A percentile compares a stretch with the other conserved stretches of the same genome.
Evolutionary conservation across 768 basidiomycete genomes (phyloP).

Genomic region (Calocybe cyanea): DNA sequence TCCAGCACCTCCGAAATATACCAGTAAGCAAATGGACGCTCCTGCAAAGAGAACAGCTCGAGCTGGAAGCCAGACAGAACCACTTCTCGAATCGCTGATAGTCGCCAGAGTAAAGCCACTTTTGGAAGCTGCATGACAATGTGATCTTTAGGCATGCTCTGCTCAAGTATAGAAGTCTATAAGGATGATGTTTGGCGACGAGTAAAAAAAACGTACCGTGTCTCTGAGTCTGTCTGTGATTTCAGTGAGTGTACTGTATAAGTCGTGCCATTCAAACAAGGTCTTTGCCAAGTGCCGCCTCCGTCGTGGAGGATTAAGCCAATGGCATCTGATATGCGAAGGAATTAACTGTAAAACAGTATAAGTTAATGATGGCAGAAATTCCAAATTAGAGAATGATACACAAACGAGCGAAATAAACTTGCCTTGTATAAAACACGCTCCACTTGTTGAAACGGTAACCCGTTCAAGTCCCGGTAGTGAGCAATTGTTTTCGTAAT

Average conservation of each 20-base stretch:
- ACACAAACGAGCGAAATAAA: conserved; percentile 7
- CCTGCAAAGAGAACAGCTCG: conserved; percentile 65
- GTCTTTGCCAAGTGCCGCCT: conserved; percentile 63
- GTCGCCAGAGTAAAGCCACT: conserved; percentile 53
- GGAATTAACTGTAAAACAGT: conserved; percentile 46
- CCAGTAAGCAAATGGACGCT: conserved; percentile 76
- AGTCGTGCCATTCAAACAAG: conserved; percentile 59
- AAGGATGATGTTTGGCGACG: neutral
- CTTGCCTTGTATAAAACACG: conserved; percentile 38
- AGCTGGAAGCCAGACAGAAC: conserved; percentile 75
- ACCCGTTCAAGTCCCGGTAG: conserved; percentile 32
- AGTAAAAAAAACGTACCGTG: conserved; percentile 21
- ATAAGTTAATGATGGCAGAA: conserved; percentile 5
- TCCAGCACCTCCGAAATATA: conserved; percentile 57
- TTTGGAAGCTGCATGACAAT: conserved; percentile 40
- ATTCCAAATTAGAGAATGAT: neutral
- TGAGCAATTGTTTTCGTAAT: conserved; percentile 35
- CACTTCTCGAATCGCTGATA: conserved; percentile 61
- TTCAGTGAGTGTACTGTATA: conserved; percentile 47
- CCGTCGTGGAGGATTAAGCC: conserved; percentile 66
- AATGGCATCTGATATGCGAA: conserved; percentile 55
- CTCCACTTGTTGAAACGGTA: conserved; percentile 39
- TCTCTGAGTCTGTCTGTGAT: conserved; percentile 27
- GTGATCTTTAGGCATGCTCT: conserved; percentile 30
- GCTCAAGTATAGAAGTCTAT: conserved; percentile 1